Evolutionary conservation across 1,284 basidiomycete genomes (phyloP).

Genomic region (Rhizoctonia solani): DNA sequence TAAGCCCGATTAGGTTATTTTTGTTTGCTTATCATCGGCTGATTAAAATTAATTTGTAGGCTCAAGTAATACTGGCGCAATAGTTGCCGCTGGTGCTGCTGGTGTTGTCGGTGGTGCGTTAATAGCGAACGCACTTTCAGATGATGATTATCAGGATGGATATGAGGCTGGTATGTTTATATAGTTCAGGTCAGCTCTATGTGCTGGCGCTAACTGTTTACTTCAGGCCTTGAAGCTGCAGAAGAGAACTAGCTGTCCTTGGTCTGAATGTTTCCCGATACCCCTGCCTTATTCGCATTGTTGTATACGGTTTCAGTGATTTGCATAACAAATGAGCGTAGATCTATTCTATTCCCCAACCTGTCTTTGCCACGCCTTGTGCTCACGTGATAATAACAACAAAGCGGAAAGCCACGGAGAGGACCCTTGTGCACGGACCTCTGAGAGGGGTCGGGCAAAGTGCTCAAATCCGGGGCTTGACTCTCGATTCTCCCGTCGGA

Average conservation of each 20-base stretch:
- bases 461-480: conserved; percentile 29
- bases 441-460: background rate
- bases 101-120: conserved; percentile 20
- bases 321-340: background rate
- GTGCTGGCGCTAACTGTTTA: background rate
- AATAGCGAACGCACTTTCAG: conserved; percentile 16
- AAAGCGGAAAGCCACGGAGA: background rate
- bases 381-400: background rate
- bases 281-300: too few species aligned
- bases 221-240: conserved; percentile 13
- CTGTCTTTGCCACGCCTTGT: too few species aligned
- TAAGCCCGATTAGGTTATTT: background rate
- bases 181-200: background rate
- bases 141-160: conserved; percentile 28
- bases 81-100: conserved; percentile 15
- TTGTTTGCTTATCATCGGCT: background rate
- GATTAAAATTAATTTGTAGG: background rate
- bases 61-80: conserved; percentile 16
- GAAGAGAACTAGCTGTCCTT: conserved; percentile 32
- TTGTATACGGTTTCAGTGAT: too few species aligned
- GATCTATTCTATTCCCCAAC: too few species aligned
- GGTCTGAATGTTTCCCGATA: too few species aligned
- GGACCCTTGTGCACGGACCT: conserved; percentile 26
- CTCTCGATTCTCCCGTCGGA: conserved; percentile 21
- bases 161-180: conserved; percentile 21